Evolutionary conservation across 1,284 basidiomycete genomes (phyloP).

Genomic region (Pseudozyma tsukubaensis): DNA sequence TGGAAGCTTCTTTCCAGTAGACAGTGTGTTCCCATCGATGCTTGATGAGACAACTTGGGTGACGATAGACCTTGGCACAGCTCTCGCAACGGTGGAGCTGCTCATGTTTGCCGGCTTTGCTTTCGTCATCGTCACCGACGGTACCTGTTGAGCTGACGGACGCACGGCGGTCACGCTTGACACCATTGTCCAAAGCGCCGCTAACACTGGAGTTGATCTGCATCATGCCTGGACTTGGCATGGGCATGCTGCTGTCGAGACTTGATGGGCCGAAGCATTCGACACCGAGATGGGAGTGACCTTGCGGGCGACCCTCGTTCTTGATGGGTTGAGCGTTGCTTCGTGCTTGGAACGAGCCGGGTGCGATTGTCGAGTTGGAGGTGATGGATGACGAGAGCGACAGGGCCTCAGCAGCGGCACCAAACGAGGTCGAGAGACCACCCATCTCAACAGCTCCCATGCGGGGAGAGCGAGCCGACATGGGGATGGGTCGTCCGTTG

Average conservation of each 20-base stretch:
- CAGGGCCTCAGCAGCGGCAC: conserved; percentile 64
- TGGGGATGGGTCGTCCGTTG: conserved; percentile 49
- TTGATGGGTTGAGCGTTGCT: conserved; percentile 41
- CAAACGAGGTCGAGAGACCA: conserved; percentile 62
- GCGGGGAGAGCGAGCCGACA: conserved; percentile 41
- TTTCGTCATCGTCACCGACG: conserved; percentile 75
- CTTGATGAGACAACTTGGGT: conserved; percentile 93
- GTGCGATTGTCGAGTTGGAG: conserved; percentile 46
- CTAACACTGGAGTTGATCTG: conserved; percentile 17
- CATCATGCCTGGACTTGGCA: conserved; percentile 45
- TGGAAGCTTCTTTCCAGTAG: conserved; percentile 95
- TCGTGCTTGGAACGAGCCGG: conserved; percentile 40
- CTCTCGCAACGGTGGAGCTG: conserved; percentile 88
- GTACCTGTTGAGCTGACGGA: conserved; percentile 67
- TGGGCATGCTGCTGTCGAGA: conserved; percentile 49
- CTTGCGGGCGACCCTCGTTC: conserved; percentile 41
- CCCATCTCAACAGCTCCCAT: conserved; percentile 38
- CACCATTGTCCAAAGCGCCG: conserved; percentile 16
- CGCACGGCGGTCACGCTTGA: conserved; percentile 67
- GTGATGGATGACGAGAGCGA: conserved; percentile 51
- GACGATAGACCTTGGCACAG: conserved; percentile 82
- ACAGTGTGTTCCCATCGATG: conserved; percentile 97
- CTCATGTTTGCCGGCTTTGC: conserved; percentile 44
- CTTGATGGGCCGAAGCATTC: conserved; percentile 61
- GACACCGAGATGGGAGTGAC: conserved; percentile 61